These are phyloP conservation scores for Arthrobotrys sinensis DNA, from an alignment of 2,329 filamentous ascomycete species.

Conservation along the genomic window DNA sequence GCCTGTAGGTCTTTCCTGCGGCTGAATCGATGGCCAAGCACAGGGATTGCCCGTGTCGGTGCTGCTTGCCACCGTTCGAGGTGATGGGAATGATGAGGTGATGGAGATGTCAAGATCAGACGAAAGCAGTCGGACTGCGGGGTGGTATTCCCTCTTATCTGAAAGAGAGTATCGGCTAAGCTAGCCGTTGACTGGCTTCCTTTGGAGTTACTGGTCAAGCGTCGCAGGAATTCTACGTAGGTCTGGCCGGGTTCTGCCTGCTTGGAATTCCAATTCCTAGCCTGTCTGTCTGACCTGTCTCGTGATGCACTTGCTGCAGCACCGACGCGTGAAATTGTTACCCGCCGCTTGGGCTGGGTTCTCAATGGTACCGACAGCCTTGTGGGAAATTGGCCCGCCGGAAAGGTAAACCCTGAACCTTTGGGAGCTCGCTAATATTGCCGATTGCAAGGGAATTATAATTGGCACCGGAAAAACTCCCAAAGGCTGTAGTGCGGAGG, in stretches of 20 bases:
- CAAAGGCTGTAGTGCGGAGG: background rate
- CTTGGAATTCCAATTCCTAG: background rate
- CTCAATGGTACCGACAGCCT: constrained; percentile 21
- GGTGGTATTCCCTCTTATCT: constrained; percentile 29
- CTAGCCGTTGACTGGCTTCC: constrained; percentile 26
- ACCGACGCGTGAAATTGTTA: constrained; percentile 39
- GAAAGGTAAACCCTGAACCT: constrained; percentile 35
- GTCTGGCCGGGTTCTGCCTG: constrained; percentile 16
- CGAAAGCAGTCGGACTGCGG: constrained; percentile 36
- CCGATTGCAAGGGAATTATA: constrained; percentile 22
- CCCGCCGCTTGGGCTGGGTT: constrained; percentile 2
- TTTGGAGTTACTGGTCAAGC: constrained; percentile 6
- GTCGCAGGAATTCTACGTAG: constrained; percentile 19
- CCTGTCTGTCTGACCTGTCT: constrained; percentile 34
- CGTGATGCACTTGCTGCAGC: constrained; percentile 47
- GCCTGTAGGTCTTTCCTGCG: background rate
- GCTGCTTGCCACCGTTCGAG: constrained; percentile 3
- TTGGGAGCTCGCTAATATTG: constrained; percentile 36
- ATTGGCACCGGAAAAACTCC: constrained; percentile 30
- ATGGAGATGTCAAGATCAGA: constrained; percentile 37
- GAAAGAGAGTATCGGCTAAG: constrained; percentile 31
- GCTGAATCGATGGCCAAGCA: constrained; percentile 30
- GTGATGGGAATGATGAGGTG: constrained; percentile 13
- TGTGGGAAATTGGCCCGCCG: constrained; percentile 17
- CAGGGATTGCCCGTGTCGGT: constrained; percentile 14